Base-by-base conservation (phyloP, 345 rosid species). In the Raphanus sativus region DNA sequence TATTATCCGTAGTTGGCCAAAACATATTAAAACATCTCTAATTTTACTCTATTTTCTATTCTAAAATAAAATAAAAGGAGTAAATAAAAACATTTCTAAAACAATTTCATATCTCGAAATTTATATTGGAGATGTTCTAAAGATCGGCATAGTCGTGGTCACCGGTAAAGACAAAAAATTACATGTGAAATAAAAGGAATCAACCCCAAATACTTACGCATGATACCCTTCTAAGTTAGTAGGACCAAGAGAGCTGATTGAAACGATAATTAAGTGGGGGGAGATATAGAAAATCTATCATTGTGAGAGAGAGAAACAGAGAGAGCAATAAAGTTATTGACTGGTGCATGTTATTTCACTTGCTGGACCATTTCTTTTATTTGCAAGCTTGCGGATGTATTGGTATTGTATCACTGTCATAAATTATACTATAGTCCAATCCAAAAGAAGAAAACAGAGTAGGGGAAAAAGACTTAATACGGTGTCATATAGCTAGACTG, bases 321-420 rank as follows among this genome's bases (percentile, higher is more conserved):
- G 71, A 65, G 71, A 55, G 36, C 52, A 65, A 56, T 29, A 65
- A 65, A 71, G 38, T 45, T 29, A 71, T 77, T 45, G 10, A 59
- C 15, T 45, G 81, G 76, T 71, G 81, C 76, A 71, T 65, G 81
- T 77, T 77, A 40, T 71, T 70, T 25, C 32, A 58, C 17, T 13
- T 10, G 59, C 1, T 32, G 81, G 81, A 77, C 76, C 81, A 77
- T 58, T 58, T 58, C 32, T 58, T 58, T 77, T 25, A 52, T 50
- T 62, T 25, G 70, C 70, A 76, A 69, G 56, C 11, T 62, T 70
- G 13, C 80, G 45, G 36, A 24, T 24, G 30, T 24, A 8, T 52
- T 25, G 32, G 60, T 56, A 62, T 77, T 21, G 34, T 77, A 34
- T 70, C 65, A 26, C 38, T 70, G 10, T 4, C 11, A 28, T 5